A percentile compares a stretch with the other conserved stretches of the same genome.
Conservation (phyloP, 169 alveolate species). For the Plasmodium sp. region DNA sequence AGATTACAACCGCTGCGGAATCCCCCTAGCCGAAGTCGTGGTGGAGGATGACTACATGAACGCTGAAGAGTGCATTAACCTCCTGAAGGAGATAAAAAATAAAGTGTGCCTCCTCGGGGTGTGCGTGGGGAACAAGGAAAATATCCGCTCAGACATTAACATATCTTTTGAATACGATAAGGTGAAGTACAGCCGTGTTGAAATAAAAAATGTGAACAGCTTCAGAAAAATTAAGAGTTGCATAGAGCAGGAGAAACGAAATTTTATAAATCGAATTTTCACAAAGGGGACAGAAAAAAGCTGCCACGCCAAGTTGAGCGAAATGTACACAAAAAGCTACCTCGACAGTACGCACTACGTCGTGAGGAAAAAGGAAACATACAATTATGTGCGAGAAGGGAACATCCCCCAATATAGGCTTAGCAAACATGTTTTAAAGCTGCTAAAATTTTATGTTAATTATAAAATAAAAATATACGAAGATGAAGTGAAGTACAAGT, state of each 20-base stretch:
- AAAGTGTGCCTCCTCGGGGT: conserved; percentile 77
- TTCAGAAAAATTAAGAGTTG: conserved; percentile 76
- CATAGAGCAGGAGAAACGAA: conserved; percentile 29
- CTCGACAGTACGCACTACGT: conserved; percentile 51
- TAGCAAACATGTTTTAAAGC: conserved; percentile 11
- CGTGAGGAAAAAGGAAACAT: conserved; percentile 50
- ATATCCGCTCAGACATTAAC: conserved; percentile 83
- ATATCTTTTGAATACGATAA: conserved; percentile 77
- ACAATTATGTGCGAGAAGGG: conserved; percentile 58
- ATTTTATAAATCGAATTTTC: conserved; percentile 19
- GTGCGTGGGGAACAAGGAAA: conserved; percentile 83
- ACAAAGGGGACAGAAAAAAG: not conserved
- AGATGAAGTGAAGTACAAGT: conserved; percentile 57
- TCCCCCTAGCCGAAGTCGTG: conserved; percentile 83
- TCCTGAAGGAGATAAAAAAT: conserved; percentile 76
- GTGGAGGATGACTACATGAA: conserved; percentile 78
- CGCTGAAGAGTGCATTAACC: conserved; percentile 77
- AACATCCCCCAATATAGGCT: conserved; percentile 64
- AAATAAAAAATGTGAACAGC: conserved; percentile 82
- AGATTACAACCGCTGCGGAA: conserved; percentile 86
- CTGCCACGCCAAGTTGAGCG: not conserved
- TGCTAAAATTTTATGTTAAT: conserved; percentile 69
- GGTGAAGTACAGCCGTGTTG: conserved; percentile 72
- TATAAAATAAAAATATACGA: conserved; percentile 73
- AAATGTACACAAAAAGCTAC: conserved; percentile 61